These are phyloP conservation scores for Chaetomidium leptoderma DNA, from an alignment of 495 filamentous ascomycete genomes.

Conservation along the genomic window DNA sequence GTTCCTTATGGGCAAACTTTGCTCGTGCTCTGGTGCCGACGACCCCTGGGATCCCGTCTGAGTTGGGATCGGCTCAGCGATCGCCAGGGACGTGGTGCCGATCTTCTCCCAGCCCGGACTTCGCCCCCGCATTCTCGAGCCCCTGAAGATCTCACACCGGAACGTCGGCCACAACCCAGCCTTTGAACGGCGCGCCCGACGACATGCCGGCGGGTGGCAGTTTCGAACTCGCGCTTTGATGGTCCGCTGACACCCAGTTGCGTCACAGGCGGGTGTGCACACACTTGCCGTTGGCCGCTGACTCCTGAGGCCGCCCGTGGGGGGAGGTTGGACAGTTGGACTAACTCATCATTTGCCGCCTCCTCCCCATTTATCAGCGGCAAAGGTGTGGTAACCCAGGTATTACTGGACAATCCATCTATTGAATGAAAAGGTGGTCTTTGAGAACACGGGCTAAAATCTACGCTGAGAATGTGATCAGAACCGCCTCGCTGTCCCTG, in stretches of 20 bases:
- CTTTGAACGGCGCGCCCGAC: neutral
- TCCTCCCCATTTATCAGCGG: neutral
- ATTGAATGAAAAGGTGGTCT: no score
- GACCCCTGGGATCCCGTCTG: neutral
- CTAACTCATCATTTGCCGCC: no score
- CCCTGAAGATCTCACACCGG: conserved; percentile 17
- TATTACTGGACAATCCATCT: no score
- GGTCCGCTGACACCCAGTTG: neutral
- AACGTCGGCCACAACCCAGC: neutral
- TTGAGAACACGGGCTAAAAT: no score
- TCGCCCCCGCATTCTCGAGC: conserved; percentile 1
- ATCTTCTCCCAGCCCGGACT: conserved; percentile 9
- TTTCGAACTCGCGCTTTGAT: neutral
- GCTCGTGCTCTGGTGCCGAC: conserved; percentile 9
- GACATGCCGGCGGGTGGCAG: neutral
- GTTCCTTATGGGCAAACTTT: neutral
- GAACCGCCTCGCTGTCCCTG: conserved; percentile 21
- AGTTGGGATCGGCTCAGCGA: neutral
- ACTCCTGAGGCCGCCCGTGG: no score
- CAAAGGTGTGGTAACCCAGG: no score
- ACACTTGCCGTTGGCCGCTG: no score
- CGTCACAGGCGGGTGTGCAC: neutral
- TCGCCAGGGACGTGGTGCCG: neutral
- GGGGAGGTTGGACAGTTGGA: no score
- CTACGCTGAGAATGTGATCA: conserved; percentile 16